Percentiles rank a stretch among this genome's conserved stretches.
These are phyloP conservation scores for Plasmodium inui DNA, from an alignment of 169 alveolate genomes.

Conservation along the genomic window DNA sequence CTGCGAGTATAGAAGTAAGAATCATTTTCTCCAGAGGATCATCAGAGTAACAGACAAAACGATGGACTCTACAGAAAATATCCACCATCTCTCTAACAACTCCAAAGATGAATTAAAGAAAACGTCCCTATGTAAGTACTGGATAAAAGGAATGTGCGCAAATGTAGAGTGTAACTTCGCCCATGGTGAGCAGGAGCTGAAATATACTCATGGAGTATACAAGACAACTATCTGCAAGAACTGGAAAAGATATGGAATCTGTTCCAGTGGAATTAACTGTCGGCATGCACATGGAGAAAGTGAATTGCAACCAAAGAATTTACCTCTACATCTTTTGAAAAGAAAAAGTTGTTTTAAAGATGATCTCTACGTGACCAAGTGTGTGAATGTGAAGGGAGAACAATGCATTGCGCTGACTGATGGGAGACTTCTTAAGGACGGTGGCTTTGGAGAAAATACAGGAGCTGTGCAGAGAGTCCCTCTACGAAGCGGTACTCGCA, in stretches of 20 bases:
- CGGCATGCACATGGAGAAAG: slow-evolving; percentile 86
- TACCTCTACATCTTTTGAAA: slow-evolving; percentile 78
- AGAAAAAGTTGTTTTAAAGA: slow-evolving; percentile 65
- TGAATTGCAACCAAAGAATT: slow-evolving; percentile 82
- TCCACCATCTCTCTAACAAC: not conserved
- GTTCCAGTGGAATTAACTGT: slow-evolving; percentile 80
- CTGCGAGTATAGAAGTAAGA: not conserved
- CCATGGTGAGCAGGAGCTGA: slow-evolving; percentile 81
- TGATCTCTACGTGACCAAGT: not conserved
- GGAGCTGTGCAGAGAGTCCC: too few species aligned
- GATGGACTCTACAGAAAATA: not conserved
- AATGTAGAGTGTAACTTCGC: slow-evolving; percentile 83
- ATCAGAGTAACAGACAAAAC: not conserved
- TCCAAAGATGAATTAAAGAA: slow-evolving; percentile 14
- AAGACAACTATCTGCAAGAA: slow-evolving; percentile 84
- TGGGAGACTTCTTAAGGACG: too few species aligned
- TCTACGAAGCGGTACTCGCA: too few species aligned
- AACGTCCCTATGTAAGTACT: slow-evolving; percentile 82
- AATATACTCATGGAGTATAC: slow-evolving; percentile 81
- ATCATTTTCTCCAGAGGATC: not conserved
- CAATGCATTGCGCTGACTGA: too few species aligned
- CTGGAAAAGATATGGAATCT: slow-evolving; percentile 80
- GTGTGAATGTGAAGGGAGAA: too few species aligned
- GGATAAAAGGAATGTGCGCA: slow-evolving; percentile 83
- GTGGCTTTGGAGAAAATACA: too few species aligned